Evolutionary conservation across 108 stramenopile species (phyloP), one percentile per base, ranked within the genome.

Genomic region (Parmales sp.): DNA sequence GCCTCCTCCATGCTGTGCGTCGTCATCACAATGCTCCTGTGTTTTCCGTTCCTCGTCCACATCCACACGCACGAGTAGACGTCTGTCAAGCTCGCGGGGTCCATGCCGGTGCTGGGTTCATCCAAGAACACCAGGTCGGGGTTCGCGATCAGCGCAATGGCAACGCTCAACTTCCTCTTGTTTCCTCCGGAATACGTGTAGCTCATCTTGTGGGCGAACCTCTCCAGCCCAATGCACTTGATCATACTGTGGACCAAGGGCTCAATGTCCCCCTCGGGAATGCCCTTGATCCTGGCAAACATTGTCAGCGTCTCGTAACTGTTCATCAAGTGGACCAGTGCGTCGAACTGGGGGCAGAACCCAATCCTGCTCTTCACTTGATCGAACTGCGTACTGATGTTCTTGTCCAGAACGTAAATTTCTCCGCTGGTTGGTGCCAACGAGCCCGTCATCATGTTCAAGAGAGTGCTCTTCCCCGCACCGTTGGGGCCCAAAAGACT

Each of bases 1-100:
- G 95, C 95, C 72, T 96, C 95, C 44, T 92, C 78, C 91, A 96
- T 93, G 82, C 89, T 90, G 70, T 96, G 95, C 13, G 95, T 96
- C 1, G 95, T 91, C 41, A 96, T 81, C 44, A 96, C 68, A 39
- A 86, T 78, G 46, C 71, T 79, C 54, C 54, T 60, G 63, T 22
- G 60, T 46, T 26, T 31, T 31, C 54, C 54, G 2, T 31, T 20
- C 54, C 54, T 60, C 2, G 54, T 60, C 54, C 54, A 60, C 54
- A 60, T 60, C 54, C 54, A 60, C n/a, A 60, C 54, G 54, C 54
- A 60, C 6, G 31, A 34, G 29, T 60, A 60, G 16, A 60, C 28
- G 23, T 60, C 54, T 28, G 54, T 60, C 22, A 60, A 26, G 20
- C 28, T 31, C 25, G 81, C 45, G 19, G 86, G 86, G 72, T 87